phyloP scores from a whole-genome alignment of 78 protist genomes.

The Paulinella micropora region DNA sequence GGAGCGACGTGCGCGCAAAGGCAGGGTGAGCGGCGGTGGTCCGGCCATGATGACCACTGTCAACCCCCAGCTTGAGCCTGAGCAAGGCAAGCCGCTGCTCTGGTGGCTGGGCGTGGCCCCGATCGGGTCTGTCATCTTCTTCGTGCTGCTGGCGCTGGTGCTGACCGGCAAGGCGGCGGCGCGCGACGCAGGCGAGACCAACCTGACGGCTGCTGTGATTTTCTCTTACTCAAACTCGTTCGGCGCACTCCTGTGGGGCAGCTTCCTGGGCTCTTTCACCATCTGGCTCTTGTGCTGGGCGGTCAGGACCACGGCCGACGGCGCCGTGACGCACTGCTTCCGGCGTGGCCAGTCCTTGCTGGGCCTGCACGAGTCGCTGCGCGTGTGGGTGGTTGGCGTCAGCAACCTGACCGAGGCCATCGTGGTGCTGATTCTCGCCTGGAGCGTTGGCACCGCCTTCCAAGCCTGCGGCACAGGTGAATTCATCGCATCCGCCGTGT shows the following conservation, averaged over 20 bases:
- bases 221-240: background rate
- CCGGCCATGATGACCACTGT: background rate
- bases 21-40: background rate
- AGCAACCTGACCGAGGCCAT: slow-evolving; percentile 3
- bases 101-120: background rate
- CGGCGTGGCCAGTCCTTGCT: no score
- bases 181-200: background rate
- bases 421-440: background rate
- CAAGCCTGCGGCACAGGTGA: background rate
- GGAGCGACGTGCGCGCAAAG: background rate
- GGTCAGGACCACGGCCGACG: background rate
- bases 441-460: slow-evolving; percentile 12
- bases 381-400: background rate
- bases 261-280: background rate
- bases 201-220: background rate
- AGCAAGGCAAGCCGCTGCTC: background rate
- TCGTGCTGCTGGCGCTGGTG: background rate
- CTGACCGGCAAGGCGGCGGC: background rate
- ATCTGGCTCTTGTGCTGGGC: background rate
- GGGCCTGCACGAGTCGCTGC: background rate
- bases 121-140: background rate
- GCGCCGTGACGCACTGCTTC: no score
- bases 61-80: background rate
- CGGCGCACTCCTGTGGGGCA: background rate
- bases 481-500: background rate